Base-by-base conservation (phyloP, 192 early-diverging fungal species). In the Entomortierella parvispora region DNA sequence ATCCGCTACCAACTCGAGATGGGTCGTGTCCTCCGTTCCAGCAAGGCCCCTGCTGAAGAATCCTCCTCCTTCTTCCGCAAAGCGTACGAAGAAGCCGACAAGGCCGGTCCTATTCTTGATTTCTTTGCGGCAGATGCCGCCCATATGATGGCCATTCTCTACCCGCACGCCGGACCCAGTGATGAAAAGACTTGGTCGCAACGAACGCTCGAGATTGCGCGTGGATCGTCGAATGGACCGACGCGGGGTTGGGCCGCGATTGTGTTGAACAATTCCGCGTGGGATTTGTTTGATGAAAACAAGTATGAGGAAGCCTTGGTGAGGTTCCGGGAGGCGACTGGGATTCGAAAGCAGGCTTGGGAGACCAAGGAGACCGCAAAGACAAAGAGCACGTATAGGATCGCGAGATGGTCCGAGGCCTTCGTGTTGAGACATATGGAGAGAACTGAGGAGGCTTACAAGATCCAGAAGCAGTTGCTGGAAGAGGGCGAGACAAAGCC, bases 231-330 rank as follows among this genome's bases (percentile, higher is more conserved):
- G 4, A 26, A 63, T 63, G 28, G 25, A 4, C 28, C 31, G n/a
- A 63, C 49, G 10, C 29, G 34, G 28, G 31, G 48, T 32, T 63
- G 61, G 61, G 61, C 61, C 3, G 61, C 61, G 14, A 63, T 64
- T 51, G 52, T 64, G 18, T 64, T 64, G 49, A 64, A 64, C 62
- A 64, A 64, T 31, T 42, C 62, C 17, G 62, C 62, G 2, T 64
- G 62, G 62, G 62, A 64, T 12, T 11, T 23, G 8, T 64, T 64
- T 40, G 62, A 51, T 52, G 29, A 64, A n/a, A 32, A 32, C 1
- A 47, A 52, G 0, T 64, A 64, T 32, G 49, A 64, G 33, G 20
- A 52, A 49, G 62, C 62, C 7, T 32, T 64, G 18, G 49, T 37
- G 8, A 37, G 2, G 23, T 64, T 64, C 33, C 50, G n/a, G 14